Evolutionary conservation across 768 basidiomycete genomes (phyloP), one percentile per base, ranked within the genome.

Genomic region (Pholiota microspora): DNA sequence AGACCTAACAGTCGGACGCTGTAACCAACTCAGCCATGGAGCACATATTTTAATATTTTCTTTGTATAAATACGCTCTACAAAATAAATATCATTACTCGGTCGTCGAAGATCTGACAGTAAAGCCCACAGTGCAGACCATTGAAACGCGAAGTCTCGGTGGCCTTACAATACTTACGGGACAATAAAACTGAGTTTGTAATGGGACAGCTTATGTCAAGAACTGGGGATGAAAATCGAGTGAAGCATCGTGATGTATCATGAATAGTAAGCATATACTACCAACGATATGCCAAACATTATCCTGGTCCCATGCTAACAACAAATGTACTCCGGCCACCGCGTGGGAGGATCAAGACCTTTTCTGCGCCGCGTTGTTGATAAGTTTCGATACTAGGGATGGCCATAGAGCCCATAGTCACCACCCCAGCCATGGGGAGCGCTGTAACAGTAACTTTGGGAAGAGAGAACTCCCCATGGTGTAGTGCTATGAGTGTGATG

Each of bases 301-400:
- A 64, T 34, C 65, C 69, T 35, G 73, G 68, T 21, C 86, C 88
- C 89, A 91, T 90, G 24, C 77, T 81, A 29, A 93, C 77, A 5
- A 92, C 79, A 68, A 89, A 93, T 12, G 92, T 94, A 61, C 82
- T 90, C 58, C 89, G 78, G 4, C 88, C 88, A 3, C 88, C 88
- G 52, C 92, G 79, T 0, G 95, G 95, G 18, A 94, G 77, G 5
- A 98, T 84, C 45, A 91, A 70, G 7, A 95, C 77, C 55, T 79
- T 85, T 62, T 93, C 83, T 9, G 92, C 95, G 0, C 93, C 91
- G 61, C 95, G 89, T 36, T 82, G 75, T 59, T 97, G 92, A 64
- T 92, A 86, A 0, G 89, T 86, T 67, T 97, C 94, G 10, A 79
- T 80, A 54, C 75, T 85, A 0, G 87, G 88, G 15, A 86, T 67